Evolutionary conservation across 2,329 filamentous ascomycete genomes (phyloP).

Genomic region (Myriosclerotinia curreyana): DNA sequence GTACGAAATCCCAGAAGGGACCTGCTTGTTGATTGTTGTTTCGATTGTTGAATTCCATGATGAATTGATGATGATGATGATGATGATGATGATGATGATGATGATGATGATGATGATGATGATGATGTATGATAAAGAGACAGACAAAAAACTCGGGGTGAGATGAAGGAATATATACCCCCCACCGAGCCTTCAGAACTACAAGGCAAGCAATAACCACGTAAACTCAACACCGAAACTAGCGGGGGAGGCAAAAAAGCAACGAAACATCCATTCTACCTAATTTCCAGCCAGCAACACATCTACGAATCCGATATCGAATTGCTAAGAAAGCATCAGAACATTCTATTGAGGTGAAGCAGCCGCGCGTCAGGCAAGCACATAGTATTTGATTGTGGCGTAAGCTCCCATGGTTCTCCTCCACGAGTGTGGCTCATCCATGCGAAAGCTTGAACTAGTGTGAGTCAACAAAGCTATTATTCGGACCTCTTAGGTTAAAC

Average conservation of each 20-base stretch:
- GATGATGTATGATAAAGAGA: slow-evolving; percentile 9
- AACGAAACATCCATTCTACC: slow-evolving; percentile 5
- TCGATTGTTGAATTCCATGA: slow-evolving; percentile 37
- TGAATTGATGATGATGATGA: slow-evolving; percentile 26
- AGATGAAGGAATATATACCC: slow-evolving; percentile 17
- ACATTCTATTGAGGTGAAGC: slow-evolving; percentile 1
- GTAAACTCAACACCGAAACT: slow-evolving; percentile 13
- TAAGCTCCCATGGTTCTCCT: background rate
- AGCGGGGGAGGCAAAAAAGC: slow-evolving; percentile 14
- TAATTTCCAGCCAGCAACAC: slow-evolving; percentile 10
- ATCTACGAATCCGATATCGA: background rate
- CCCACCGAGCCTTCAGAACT: background rate
- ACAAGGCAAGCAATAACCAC: slow-evolving; percentile 17
- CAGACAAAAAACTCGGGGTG: background rate
- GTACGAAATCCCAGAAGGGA: slow-evolving; percentile 37
- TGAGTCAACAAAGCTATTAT: background rate
- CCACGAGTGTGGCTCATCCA: slow-evolving; percentile 8
- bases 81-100: no score
- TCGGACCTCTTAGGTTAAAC: background rate
- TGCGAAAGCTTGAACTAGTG: background rate
- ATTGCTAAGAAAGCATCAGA: slow-evolving; percentile 9
- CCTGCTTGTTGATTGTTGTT: slow-evolving; percentile 24
- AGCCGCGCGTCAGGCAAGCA: slow-evolving; percentile 14
- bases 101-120: slow-evolving; percentile 30
- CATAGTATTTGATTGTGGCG: slow-evolving; percentile 8